Percentiles rank a stretch among this genome's conserved stretches.
phyloP scores from a whole-genome alignment of 1,284 basidiomycete species.

The Anthracocystis panici-leucophaei region DNA sequence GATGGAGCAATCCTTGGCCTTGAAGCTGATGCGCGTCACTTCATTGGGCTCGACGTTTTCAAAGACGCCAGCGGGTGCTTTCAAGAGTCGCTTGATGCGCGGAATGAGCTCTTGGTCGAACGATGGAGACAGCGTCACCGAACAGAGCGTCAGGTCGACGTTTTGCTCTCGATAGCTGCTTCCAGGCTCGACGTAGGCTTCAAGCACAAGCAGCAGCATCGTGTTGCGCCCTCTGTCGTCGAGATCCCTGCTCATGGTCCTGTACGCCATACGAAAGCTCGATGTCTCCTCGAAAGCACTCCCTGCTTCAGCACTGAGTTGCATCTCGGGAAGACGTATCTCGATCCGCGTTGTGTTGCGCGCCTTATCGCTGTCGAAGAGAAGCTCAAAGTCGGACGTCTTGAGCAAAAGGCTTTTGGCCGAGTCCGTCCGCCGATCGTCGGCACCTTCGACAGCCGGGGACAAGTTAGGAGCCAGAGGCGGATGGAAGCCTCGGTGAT shows the following conservation, averaged over 20 bases:
- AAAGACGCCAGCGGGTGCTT: slow-evolving; percentile 91
- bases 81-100: slow-evolving; percentile 78
- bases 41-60: slow-evolving; percentile 93
- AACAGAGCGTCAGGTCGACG: slow-evolving; percentile 77
- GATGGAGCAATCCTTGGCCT: slow-evolving; percentile 40
- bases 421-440: neutral
- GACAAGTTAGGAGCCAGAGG: slow-evolving; percentile 22
- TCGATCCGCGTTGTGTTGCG: slow-evolving; percentile 35
- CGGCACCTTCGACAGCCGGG: neutral
- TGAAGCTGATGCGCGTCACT: slow-evolving; percentile 76
- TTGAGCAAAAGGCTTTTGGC: slow-evolving; percentile 34
- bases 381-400: slow-evolving; percentile 28
- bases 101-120: slow-evolving; percentile 77
- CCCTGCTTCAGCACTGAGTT: slow-evolving; percentile 24
- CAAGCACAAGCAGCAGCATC: slow-evolving; percentile 77
- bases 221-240: slow-evolving; percentile 44
- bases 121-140: slow-evolving; percentile 77
- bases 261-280: slow-evolving; percentile 23
- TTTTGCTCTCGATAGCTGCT: slow-evolving; percentile 81
- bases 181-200: slow-evolving; percentile 77
- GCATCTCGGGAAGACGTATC: slow-evolving; percentile 31
- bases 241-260: slow-evolving; percentile 38
- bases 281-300: slow-evolving; percentile 10
- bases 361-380: slow-evolving; percentile 42
- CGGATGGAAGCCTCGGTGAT: slow-evolving; percentile 40